Base-by-base conservation (phyloP, 179 eudicot species). In the Beta macrorhiza region DNA sequence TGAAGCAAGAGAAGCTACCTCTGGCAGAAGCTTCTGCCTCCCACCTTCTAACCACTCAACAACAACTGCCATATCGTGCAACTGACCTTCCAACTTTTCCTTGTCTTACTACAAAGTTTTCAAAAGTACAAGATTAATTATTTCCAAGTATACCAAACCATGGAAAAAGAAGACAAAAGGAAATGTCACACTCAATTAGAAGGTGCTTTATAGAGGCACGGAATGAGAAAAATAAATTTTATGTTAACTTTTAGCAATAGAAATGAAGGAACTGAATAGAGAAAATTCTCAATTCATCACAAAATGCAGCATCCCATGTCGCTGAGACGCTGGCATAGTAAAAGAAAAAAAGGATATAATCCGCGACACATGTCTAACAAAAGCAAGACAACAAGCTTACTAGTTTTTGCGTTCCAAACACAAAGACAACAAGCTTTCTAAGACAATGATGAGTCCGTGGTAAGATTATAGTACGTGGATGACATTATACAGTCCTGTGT, bases 51-150 rank as follows among this genome's bases (percentile, higher is more conserved):
- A 86, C 86, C 90, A 90, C 89, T 95, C 99, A 78, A 95, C 87
- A 87, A 91, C 90, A 53, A 93, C 88, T 45, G 98, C 99, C 97
- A 95, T 93, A 82, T 91, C 99, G 86, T 95, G 99, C 91, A 95
- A 85, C 81, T 95, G 94, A 84, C 84, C 88, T 85, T 95, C 98
- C 75, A 93, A 86, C 86, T 82, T 93, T 88, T 91, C 94, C 88
- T 92, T 95, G 82, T 95, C 99, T 85, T 93, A 90, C 99, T 95
- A 88, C 78, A 78, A 29, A 74, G 59, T 70, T 65, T 57, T 7
- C 19, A 37, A 68, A 22, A 55, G 61, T 32, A 5, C 52, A 49
- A 49, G 52, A 49, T 49, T 4, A 5, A 49, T 32, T 1, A 49
- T 49, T 49, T 49, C 7, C 52, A 49, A 8, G 9, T 5, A 74